These are phyloP conservation scores for Monosporascus sp. DNA, from an alignment of 2,329 filamentous ascomycete species.

Conservation along the genomic window DNA sequence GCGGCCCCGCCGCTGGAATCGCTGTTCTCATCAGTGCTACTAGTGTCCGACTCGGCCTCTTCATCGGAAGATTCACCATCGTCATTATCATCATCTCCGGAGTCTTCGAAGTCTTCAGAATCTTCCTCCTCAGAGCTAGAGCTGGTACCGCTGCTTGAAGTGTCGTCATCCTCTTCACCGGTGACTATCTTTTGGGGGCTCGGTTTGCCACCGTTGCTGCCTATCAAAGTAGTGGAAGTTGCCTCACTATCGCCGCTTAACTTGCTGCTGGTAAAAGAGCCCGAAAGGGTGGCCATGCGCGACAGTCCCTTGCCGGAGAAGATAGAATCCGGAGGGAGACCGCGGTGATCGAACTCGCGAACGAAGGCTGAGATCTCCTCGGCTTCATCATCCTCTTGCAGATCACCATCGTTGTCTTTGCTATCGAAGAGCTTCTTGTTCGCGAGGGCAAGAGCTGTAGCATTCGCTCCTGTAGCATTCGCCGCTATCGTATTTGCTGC, in stretches of 20 bases:
- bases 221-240: conserved; percentile 13
- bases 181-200: conserved; percentile 11
- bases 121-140: conserved; percentile 19
- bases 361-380: conserved; percentile 22
- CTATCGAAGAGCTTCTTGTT: conserved; percentile 18
- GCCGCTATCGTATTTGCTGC: background rate
- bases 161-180: conserved; percentile 14
- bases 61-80: conserved; percentile 4
- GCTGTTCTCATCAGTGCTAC: conserved; percentile 8
- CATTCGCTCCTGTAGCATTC: background rate
- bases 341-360: conserved; percentile 31
- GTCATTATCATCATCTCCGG: conserved; percentile 10
- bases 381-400: conserved; percentile 20
- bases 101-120: conserved; percentile 9
- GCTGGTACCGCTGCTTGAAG: conserved; percentile 19
- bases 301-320: conserved; percentile 29
- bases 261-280: conserved; percentile 22
- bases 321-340: conserved; percentile 35
- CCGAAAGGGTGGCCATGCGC: conserved; percentile 29
- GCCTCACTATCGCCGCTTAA: conserved; percentile 19
- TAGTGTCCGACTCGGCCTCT: conserved; percentile 10
- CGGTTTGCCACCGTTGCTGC: conserved; percentile 8
- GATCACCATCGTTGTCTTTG: conserved; percentile 19
- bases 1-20: conserved; percentile 7
- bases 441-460: background rate